Percentiles rank a stretch among this genome's conserved stretches.
These are phyloP conservation scores for Globisporangium mamillatum DNA, from an alignment of 352 stramenopile genomes.

Conservation along the genomic window DNA sequence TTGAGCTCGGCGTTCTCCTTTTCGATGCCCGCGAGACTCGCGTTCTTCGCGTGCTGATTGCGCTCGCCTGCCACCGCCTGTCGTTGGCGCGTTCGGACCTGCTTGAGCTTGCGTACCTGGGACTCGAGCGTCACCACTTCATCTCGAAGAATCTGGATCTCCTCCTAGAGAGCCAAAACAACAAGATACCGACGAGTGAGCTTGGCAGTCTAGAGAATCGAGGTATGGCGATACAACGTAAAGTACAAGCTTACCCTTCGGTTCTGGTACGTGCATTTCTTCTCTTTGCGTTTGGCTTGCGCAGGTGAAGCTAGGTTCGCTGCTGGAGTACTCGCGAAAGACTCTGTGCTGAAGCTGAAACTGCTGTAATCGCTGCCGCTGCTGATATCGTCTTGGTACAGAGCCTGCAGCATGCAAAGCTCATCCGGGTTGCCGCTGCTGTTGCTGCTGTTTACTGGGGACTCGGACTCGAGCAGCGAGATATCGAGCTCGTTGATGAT, in stretches of 20 bases:
- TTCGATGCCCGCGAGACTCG: background rate
- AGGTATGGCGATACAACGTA: background rate
- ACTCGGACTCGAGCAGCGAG: constrained; percentile 6
- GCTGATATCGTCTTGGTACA: background rate
- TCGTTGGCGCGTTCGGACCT: background rate
- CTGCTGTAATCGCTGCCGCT: background rate
- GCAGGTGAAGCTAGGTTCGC: background rate
- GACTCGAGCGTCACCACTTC: constrained; percentile 15
- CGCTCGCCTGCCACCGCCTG: background rate
- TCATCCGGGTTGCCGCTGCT: background rate
- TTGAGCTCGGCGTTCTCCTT: constrained; percentile 17
- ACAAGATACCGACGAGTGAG: background rate
- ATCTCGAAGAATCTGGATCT: constrained; percentile 16
- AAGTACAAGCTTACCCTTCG: constrained; percentile 6
- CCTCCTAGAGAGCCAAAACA: constrained; percentile 1
- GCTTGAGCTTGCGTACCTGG: constrained; percentile 16
- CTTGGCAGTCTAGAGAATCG: too few relatives aligned
- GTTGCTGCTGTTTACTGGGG: background rate
- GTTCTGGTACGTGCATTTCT: constrained; percentile 19
- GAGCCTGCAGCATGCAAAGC: constrained; percentile 3
- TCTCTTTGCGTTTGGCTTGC: constrained; percentile 6
- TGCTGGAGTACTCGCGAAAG: background rate
- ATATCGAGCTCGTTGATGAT: constrained; percentile 19
- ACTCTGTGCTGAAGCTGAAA: background rate
- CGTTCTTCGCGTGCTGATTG: background rate